Conservation (phyloP, 2,329 filamentous ascomycete species). For the Fusarium sp. region DNA sequence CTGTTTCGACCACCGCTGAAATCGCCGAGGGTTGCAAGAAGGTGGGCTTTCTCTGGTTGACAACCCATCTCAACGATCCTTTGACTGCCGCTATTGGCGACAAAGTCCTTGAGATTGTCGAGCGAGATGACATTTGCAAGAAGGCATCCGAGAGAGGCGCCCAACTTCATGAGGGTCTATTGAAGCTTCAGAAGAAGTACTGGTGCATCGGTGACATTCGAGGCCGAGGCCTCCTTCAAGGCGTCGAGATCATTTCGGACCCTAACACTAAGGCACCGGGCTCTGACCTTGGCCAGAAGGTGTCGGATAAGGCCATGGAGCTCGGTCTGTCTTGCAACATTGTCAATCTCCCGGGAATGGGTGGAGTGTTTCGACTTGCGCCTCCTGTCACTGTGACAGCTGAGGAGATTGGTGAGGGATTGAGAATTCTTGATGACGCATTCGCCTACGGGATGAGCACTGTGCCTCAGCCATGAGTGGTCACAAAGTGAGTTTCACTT, state of each 20-base stretch:
- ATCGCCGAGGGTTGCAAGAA: slow-evolving; percentile 61
- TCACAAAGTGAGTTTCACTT: no score
- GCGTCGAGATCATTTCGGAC: slow-evolving; percentile 63
- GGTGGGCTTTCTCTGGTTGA: slow-evolving; percentile 61
- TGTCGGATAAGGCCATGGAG: slow-evolving; percentile 58
- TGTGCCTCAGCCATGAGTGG: not conserved
- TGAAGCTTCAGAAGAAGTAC: slow-evolving; percentile 60
- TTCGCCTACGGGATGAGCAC: slow-evolving; percentile 46
- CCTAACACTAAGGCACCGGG: slow-evolving; percentile 55
- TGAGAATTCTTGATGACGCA: slow-evolving; percentile 63
- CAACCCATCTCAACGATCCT: slow-evolving; percentile 68
- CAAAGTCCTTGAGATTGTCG: slow-evolving; percentile 67
- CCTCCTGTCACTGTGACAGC: slow-evolving; percentile 62
- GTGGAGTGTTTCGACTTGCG: slow-evolving; percentile 63
- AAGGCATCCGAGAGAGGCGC: slow-evolving; percentile 56
- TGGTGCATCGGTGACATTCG: slow-evolving; percentile 66
- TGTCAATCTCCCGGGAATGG: slow-evolving; percentile 60
- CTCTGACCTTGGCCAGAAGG: slow-evolving; percentile 55
- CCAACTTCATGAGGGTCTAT: slow-evolving; percentile 57
- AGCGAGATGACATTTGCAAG: slow-evolving; percentile 59
- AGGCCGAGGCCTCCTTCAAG: slow-evolving; percentile 62
- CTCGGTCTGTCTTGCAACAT: slow-evolving; percentile 63
- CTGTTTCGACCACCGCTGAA: slow-evolving; percentile 61
- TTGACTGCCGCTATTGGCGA: slow-evolving; percentile 64
- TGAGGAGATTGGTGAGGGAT: slow-evolving; percentile 58